Percentiles rank a stretch among this genome's conserved stretches.
Conservation (phyloP, 257 asterid genomes). For the Salvia miltiorrhiza region DNA sequence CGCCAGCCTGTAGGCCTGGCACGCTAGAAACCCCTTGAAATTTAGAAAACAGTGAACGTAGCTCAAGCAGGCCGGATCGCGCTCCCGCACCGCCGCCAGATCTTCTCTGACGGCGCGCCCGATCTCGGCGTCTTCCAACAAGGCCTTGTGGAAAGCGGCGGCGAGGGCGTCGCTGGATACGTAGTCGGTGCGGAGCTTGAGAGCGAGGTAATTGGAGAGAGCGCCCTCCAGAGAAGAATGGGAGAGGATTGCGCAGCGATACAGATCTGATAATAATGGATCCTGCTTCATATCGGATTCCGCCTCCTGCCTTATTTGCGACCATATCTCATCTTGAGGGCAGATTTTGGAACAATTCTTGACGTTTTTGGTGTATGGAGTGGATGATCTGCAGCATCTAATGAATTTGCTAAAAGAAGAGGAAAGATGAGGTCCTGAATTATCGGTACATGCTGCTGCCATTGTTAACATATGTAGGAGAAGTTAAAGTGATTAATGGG, state of each 20-base stretch:
- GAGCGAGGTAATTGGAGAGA: slow-evolving; percentile 31
- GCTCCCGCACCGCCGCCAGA: slow-evolving; percentile 34
- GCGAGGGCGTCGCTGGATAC: slow-evolving; percentile 33
- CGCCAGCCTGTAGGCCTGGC: slow-evolving; percentile 47
- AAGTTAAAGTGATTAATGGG: neutral
- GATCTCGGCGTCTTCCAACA: slow-evolving; percentile 21
- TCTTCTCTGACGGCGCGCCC: slow-evolving; percentile 28
- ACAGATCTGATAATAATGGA: slow-evolving; percentile 31
- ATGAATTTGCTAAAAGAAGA: neutral
- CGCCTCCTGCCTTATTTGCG: slow-evolving; percentile 30
- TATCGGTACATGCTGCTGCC: slow-evolving; percentile 31
- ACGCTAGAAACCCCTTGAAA: slow-evolving; percentile 47
- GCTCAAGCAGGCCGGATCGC: slow-evolving; percentile 50
- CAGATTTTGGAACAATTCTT: neutral
- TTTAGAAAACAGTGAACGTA: slow-evolving; percentile 44
- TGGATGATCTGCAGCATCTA: slow-evolving; percentile 7
- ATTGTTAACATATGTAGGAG: neutral
- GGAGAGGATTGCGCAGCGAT: slow-evolving; percentile 22
- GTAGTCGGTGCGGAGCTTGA: slow-evolving; percentile 18
- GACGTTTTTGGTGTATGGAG: neutral
- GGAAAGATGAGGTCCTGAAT: neutral
- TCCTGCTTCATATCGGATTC: slow-evolving; percentile 25
- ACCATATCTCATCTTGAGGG: slow-evolving; percentile 38
- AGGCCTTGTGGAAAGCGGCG: slow-evolving; percentile 23
- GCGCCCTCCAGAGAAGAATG: slow-evolving; percentile 36